Evolutionary conservation across 148 eudicot species (phyloP), one percentile per base, ranked within the genome.

Genomic region (Diospyros kaki): DNA sequence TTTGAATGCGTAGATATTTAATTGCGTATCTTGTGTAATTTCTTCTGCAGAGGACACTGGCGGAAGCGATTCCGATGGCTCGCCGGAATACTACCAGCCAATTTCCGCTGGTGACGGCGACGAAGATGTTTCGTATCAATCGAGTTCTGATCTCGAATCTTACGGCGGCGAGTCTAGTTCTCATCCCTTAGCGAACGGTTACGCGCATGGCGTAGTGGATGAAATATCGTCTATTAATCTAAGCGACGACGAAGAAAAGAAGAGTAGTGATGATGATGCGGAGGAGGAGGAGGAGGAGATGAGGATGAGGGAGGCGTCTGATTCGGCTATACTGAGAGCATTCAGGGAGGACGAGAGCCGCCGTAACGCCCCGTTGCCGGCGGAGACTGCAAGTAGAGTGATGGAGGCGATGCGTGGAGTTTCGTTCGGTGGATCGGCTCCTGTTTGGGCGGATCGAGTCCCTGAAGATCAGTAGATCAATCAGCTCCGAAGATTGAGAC

Each of bases 391-490:
- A 6, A 52, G 58, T 58, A 87, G 97, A 70, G 97, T 91, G 41
- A 83, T 84, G 86, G 93, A 91, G 72, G 97, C 97, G 9, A 91
- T 91, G 97, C 89, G 91, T 13, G 84, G 88, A 11, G 69, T 91
- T 46, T 81, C 88, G 2, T 84, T 93, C 11, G 66, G 81, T 46
- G 96, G 92, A 45, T 53, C 56, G 10, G 78, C 87, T 72, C 98
- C 97, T 2, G 85, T 82, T 61, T 93, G 97, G 98, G 84, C 82
- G n/a, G 71, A 41, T 18, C 70, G 52, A 45, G 65, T 92, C 5
- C 76, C 89, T 0, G 96, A 93, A 71, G 93, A 91, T 50, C 85
- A 82, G 66, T 93, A 89, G 96, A 68, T 85, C 52, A 60, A 85
- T 79, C 93, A 77, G 77, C 81, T 93, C 53, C 83, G 86, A 13